These are phyloP conservation scores for Citrus reticulata DNA, from an alignment of 345 rosid species.

Conservation along the genomic window DNA sequence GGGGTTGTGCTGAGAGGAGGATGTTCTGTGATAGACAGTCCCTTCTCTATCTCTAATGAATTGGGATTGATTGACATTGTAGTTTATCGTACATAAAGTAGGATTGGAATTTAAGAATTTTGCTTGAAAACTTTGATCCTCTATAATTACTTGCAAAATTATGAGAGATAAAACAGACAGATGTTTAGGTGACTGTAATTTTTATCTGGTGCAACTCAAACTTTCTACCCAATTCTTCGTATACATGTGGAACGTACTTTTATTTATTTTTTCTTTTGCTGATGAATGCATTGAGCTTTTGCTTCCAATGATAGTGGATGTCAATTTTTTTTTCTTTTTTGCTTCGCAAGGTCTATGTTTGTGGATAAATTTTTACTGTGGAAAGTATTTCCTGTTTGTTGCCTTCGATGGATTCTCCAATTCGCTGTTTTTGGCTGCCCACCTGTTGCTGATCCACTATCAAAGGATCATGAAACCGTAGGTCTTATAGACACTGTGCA, in stretches of 20 bases:
- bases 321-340: slow-evolving; percentile 13
- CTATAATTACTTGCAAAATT: background rate
- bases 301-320: slow-evolving; percentile 9
- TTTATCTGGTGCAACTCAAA: background rate
- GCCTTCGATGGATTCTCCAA: slow-evolving; percentile 90
- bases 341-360: slow-evolving; percentile 63
- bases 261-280: background rate
- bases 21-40: background rate
- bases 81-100: background rate
- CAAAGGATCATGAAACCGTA: slow-evolving; percentile 33
- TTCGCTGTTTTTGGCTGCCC: slow-evolving; percentile 76
- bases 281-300: background rate
- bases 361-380: slow-evolving; percentile 86
- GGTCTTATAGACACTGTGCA: slow-evolving; percentile 56
- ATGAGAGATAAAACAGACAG: background rate
- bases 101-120: slow-evolving; percentile 1
- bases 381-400: slow-evolving; percentile 87
- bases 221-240: background rate
- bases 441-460: slow-evolving; percentile 42
- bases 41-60: background rate
- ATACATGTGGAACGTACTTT: background rate
- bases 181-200: background rate
- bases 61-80: background rate
- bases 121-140: background rate
- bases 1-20: background rate